A percentile compares a stretch with the other conserved stretches of the same genome.
phyloP scores from a whole-genome alignment of 345 rosid genomes.

The Moricandia moricandioides region DNA sequence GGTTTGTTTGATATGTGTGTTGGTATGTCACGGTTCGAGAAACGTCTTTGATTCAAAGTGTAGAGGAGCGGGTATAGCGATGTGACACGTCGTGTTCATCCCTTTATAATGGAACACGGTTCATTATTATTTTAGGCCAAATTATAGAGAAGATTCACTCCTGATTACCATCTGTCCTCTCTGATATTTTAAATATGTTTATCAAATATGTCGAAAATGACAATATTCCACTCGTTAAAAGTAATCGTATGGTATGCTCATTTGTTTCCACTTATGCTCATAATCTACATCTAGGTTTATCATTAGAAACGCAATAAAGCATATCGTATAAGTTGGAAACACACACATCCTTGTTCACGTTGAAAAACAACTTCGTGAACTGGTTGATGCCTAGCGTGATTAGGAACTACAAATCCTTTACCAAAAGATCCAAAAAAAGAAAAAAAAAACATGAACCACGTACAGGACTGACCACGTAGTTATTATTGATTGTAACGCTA shows the following conservation, averaged over 20 bases:
- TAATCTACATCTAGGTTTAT: neutral
- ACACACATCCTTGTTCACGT: neutral
- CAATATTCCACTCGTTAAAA: neutral
- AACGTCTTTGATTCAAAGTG: neutral
- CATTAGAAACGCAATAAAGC: neutral
- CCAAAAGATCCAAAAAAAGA: neutral
- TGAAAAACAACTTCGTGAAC: neutral
- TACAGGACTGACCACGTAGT: neutral
- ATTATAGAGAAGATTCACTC: neutral
- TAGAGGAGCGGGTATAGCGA: neutral
- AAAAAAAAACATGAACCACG: neutral
- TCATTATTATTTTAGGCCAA: neutral
- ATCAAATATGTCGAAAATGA: neutral
- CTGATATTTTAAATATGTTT: neutral
- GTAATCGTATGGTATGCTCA: neutral
- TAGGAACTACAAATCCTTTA: neutral
- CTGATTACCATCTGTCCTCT: constrained; percentile 12
- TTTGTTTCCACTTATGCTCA: neutral
- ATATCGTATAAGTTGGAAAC: neutral
- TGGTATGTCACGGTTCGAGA: constrained; percentile 24
- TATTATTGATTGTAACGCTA: neutral
- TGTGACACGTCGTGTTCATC: constrained; percentile 11
- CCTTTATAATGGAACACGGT: neutral
- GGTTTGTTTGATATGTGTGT: constrained; percentile 13
- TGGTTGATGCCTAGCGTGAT: neutral